phyloP scores from a whole-genome alignment of 2,329 filamentous ascomycete species.

The Venturiaceae sp. region DNA sequence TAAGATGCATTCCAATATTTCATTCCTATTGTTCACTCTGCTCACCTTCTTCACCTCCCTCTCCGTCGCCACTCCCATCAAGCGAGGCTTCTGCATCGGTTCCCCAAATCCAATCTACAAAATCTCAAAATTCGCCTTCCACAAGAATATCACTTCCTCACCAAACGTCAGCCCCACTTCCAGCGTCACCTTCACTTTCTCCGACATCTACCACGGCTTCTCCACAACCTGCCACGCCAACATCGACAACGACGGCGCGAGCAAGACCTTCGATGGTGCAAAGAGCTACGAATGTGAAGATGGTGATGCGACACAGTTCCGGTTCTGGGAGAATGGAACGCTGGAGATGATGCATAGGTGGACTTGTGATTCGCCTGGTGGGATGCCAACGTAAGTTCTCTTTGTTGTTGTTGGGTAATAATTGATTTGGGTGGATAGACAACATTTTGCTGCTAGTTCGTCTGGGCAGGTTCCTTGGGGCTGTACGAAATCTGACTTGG shows the following conservation, averaged over 20 bases:
- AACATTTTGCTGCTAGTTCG: background rate
- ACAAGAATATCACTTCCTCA: background rate
- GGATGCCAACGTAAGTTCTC: background rate
- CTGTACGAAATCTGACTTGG: background rate
- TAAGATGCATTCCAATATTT: background rate
- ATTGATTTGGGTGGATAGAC: background rate
- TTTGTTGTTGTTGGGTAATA: background rate
- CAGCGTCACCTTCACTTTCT: background rate
- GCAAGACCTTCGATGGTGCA: background rate
- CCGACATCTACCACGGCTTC: background rate
- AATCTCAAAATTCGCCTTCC: background rate
- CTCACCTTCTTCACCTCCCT: too few species aligned
- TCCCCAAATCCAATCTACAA: background rate
- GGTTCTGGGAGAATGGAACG: background rate
- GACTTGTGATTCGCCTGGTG: background rate
- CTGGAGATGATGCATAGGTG: background rate
- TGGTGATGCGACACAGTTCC: background rate
- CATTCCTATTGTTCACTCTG: background rate
- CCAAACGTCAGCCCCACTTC: background rate
- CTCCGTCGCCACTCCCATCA: background rate
- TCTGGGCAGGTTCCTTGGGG: background rate
- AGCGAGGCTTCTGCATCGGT: background rate
- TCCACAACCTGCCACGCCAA: background rate
- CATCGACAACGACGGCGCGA: background rate
- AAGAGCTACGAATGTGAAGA: background rate